These are phyloP conservation scores for Mangifera indica DNA, from an alignment of 345 rosid species.

Conservation along the genomic window DNA sequence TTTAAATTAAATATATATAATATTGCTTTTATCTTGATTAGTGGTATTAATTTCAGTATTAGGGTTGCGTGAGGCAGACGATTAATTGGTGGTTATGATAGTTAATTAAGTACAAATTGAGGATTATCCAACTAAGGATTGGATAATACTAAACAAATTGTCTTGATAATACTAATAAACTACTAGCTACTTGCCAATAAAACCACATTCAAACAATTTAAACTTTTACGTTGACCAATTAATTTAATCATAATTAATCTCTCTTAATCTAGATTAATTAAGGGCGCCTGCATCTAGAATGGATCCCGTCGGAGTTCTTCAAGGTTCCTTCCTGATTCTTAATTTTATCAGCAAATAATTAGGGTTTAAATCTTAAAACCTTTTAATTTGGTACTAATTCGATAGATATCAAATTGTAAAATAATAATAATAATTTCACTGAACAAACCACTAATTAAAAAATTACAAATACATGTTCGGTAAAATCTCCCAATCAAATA, in stretches of 20 bases:
- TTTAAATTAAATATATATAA: no score
- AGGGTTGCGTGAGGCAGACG: neutral
- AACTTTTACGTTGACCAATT: neutral
- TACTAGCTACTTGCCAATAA: neutral
- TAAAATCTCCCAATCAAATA: constrained; percentile 8
- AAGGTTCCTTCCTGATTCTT: neutral
- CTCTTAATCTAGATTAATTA: neutral
- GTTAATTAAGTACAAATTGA: constrained; percentile 2
- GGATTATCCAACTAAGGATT: neutral
- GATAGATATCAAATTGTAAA: neutral
- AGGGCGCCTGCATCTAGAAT: neutral
- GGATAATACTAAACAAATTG: neutral
- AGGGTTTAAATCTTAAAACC: no score
- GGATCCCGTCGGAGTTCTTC: neutral
- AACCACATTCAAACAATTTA: neutral
- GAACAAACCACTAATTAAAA: neutral
- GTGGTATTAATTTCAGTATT: neutral
- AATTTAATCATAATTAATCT: neutral
- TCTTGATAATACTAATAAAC: neutral
- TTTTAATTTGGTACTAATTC: neutral
- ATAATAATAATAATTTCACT: neutral
- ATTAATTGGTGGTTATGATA: neutral
- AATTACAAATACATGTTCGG: neutral
- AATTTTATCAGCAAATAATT: neutral
- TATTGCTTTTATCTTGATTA: no score